Percentiles rank a stretch among this genome's conserved stretches.
Evolutionary conservation across 2,329 filamentous ascomycete genomes (phyloP).

Genomic region (Apiospora pterosperma): DNA sequence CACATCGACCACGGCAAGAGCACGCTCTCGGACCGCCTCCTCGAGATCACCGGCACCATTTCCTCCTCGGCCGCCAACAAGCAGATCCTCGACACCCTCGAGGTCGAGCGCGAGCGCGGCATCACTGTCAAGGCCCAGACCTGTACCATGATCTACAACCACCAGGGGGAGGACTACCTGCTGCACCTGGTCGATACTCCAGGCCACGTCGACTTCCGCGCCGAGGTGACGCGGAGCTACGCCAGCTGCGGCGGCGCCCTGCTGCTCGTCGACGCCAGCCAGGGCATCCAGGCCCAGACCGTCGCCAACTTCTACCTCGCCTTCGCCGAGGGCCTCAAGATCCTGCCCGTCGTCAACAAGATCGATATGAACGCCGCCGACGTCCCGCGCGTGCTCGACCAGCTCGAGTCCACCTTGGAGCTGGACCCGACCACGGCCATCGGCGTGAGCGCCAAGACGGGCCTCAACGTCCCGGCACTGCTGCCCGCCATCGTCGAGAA

Average conservation of each 20-base stretch:
- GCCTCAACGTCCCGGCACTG: constrained; percentile 78
- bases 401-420: constrained; percentile 85
- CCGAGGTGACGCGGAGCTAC: constrained; percentile 93
- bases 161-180: constrained; percentile 83
- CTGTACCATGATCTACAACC: constrained; percentile 93
- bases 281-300: constrained; percentile 95
- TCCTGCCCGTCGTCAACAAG: constrained; percentile 96
- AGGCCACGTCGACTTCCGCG: constrained; percentile 95
- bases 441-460: constrained; percentile 87
- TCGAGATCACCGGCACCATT: constrained; percentile 94
- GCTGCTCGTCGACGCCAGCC: constrained; percentile 90
- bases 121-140: constrained; percentile 99
- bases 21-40: constrained; percentile 85
- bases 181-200: constrained; percentile 95
- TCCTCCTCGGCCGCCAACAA: constrained; percentile 77
- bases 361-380: constrained; percentile 90
- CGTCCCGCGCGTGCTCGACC: constrained; percentile 77
- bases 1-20: constrained; percentile 99
- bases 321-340: constrained; percentile 81
- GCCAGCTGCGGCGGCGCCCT: constrained; percentile 92
- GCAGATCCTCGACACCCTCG: constrained; percentile 94
- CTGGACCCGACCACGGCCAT: constrained; percentile 70
- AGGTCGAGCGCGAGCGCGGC: constrained; percentile 91
- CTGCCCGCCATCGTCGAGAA: constrained; percentile 82
- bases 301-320: constrained; percentile 98